Base-by-base conservation (phyloP, 2,329 filamentous ascomycete genomes). In the Penicillium sp. region DNA sequence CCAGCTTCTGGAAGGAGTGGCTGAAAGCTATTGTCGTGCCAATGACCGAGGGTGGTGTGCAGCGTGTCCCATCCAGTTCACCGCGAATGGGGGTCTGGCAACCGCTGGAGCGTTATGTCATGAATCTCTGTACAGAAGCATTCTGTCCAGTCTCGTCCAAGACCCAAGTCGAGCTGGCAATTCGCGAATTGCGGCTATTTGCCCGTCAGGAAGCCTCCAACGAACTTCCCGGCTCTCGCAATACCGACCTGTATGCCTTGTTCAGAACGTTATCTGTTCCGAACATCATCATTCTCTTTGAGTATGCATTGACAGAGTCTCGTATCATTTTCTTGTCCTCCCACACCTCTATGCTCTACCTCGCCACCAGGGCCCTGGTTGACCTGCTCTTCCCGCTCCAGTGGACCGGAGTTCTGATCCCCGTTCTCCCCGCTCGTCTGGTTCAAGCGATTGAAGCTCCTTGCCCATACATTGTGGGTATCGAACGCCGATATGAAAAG, bases 1-100 rank as follows among this genome's bases (percentile, higher is more conserved):
- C 93, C 66, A 87, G 88, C 35, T 98, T 99, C 79, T 99, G 94
- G 93, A 98, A 98, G 78, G 95, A 99, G 76, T 99, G 95, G 95
- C 85, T 99, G 53, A 90, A 92, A 77, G 93, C 94, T 7, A 86
- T 98, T 10, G 84, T 95, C n/a, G 92, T 97, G 24, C 95, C 95
- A 30, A 99, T 98, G 95, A 93, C 89, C 1, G 93, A 96, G 73
- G 92, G 94, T 22, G 88, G 85, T 15, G 84, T 99, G 33, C 80
- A 95, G 68, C 86, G 93, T 60, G 88, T 99, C 8, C 92, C 95
- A 7, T 84, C 92, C 10, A 96, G 90, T 77, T 98, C 94, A 5
- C 93, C 95, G 13, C 91, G 89, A 71, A 88, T 97, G 66, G 95
- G 95, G 49, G 88, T 93, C 74, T 99, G 95, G 95, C 94, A 97